Base-by-base conservation (phyloP, 805 yeast genomes). In the Torulaspora quercuum region DNA sequence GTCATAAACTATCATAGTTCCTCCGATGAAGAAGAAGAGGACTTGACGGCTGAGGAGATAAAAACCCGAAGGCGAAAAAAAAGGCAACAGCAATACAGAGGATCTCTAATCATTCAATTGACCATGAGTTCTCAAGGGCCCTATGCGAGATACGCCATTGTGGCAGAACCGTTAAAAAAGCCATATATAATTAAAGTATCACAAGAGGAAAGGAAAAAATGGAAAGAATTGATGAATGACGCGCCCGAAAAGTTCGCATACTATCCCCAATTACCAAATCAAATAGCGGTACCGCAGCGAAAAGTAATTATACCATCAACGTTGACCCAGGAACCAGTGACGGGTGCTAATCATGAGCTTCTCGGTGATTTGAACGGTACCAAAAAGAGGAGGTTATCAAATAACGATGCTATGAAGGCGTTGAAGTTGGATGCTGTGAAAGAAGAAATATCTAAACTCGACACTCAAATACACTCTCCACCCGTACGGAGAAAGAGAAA, bases 21-120 rank as follows among this genome's bases (percentile, higher is more conserved):
- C 1, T 50, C 62, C 3, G 63, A 58, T 34, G 62, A 56, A 32
- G 63, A 57, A 13, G 62, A 56, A 34, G 49, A 50, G 10, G 29
- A 32, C n/a, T 43, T 51, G 36, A 31, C 35, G 7, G 37, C 37
- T 3, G 45, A 46, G 12, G 43, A 49, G 18, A 50, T 56, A 6
- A 41, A 45, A 32, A 14, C 31, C 2, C 43, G 44, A 26, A 37
- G 63, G 37, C 34, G 37, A 13, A 17, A 23, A n/a, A 40, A 25
- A 11, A 43, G 46, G 18, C 41, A 40, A 20, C 20, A 35, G 10
- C 38, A 44, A 19, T 47, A 46, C 33, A 55, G 58, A 14, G 55
- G 61, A 9, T 31, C 56, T 1, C 40, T 57, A n/a, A 39, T 55
- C 8, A 41, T 59, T 6, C 57, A 52, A 7, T 25, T 47, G 8